Evolutionary conservation across 805 yeast genomes (phyloP).

Genomic region (Pichia exigua): DNA sequence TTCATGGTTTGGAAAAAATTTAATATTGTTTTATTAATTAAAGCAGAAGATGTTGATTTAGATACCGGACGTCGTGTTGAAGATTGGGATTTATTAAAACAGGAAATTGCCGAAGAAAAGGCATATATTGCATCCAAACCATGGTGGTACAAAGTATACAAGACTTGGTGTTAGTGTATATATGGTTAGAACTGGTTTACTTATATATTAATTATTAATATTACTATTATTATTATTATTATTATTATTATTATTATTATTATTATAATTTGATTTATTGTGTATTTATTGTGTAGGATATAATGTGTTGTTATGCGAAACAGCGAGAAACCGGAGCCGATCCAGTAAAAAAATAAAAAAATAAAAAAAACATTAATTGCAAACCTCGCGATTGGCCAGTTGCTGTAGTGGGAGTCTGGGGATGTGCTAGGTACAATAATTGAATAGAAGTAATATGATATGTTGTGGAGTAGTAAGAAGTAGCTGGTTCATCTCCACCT

Average conservation of each 20-base stretch:
- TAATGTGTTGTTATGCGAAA: neutral
- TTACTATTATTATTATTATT: too few relatives aligned
- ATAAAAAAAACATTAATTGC: neutral
- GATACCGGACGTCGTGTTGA: constrained; percentile 57
- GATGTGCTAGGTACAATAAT: too few relatives aligned
- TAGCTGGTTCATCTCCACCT: too few relatives aligned
- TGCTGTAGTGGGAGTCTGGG: too few relatives aligned
- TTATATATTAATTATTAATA: too few relatives aligned
- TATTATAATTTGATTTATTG: too few relatives aligned
- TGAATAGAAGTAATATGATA: too few relatives aligned
- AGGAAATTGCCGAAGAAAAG: constrained; percentile 52
- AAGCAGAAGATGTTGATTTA: constrained; percentile 45
- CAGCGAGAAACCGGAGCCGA: neutral
- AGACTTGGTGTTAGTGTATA: constrained; percentile 43
- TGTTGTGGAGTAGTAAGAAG: too few relatives aligned
- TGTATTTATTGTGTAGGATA: too few relatives aligned
- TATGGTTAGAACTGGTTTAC: too few relatives aligned
- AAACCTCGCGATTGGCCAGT: neutral
- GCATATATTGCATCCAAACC: constrained; percentile 40
- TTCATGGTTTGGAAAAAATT: constrained; percentile 31
- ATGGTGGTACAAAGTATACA: constrained; percentile 41
- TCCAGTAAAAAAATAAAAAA: too few relatives aligned
- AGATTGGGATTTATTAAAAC: constrained; percentile 48
- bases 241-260: too few relatives aligned
- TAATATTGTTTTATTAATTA: constrained; percentile 37